A percentile compares a stretch with the other conserved stretches of the same genome.
phyloP scores from a whole-genome alignment of 2,329 filamentous ascomycete genomes.

The Calonectria honghensis region DNA sequence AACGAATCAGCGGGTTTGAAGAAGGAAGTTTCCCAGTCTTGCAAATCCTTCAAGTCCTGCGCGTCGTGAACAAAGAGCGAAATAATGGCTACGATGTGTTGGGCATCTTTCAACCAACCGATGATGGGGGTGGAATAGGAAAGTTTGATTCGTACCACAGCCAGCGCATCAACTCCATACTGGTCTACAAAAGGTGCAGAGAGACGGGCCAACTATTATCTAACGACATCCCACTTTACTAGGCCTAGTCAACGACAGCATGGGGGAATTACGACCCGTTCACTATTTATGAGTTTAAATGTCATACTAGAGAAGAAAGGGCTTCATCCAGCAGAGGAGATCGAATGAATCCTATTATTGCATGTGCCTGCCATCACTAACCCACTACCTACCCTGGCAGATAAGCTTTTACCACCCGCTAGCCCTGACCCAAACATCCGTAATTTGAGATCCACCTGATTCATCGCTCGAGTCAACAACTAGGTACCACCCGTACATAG shows the following conservation, averaged over 20 bases:
- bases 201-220: neutral
- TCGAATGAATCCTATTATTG: neutral
- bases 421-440: slow-evolving; percentile 78
- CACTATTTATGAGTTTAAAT: no score
- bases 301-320: no score
- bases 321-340: neutral
- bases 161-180: slow-evolving; percentile 31
- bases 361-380: neutral
- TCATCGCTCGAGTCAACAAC: slow-evolving; percentile 63
- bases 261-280: neutral
- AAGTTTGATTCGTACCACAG: slow-evolving; percentile 47
- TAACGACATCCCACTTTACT: neutral
- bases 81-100: slow-evolving; percentile 30
- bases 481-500: slow-evolving; percentile 77
- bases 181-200: slow-evolving; percentile 33
- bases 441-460: slow-evolving; percentile 65
- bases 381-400: neutral
- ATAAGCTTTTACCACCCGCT: slow-evolving; percentile 65
- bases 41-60: slow-evolving; percentile 44
- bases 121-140: slow-evolving; percentile 43
- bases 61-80: slow-evolving; percentile 42
- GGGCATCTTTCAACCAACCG: slow-evolving; percentile 35
- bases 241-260: neutral
- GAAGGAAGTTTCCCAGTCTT: slow-evolving; percentile 51
- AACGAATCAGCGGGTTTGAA: slow-evolving; percentile 40